Base-by-base conservation (phyloP, 129 eudicot genomes). In the Chrysanthemum seticuspe region DNA sequence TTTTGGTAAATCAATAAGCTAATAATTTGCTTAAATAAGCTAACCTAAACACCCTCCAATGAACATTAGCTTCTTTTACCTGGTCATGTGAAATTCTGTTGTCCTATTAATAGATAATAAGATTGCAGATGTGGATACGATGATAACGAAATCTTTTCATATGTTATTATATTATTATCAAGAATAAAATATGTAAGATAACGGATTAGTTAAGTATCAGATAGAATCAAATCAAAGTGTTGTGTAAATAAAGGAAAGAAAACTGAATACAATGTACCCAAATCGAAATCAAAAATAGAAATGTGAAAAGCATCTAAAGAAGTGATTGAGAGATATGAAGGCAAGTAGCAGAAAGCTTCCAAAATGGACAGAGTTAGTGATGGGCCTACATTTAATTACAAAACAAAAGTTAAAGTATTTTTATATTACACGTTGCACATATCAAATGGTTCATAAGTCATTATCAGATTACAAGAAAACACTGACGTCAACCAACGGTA, bases 371-470 rank as follows among this genome's bases (percentile, higher is more conserved):
- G 71, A 56, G 79, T 74, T 74, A 71, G 79, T 62, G 77, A 70
- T 13, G 80, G 78, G 74, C 74, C 77, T 76, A 75, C 69, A 19
- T 44, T 5, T 4, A 9, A 23, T 62, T 72, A 72, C 61, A 11
- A 56, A 21, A 67, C 47, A 65, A 12, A 25, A 16, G 47, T 2
- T 67, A 58, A 58, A 74, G 61, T 23, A 13, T 25, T 52, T 49
- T 25, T 23, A 50, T 4, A 70, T 49, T 56, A 47, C 31, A 71
- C 75, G 78, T 64, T 51, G 84, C 60, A 52, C 69, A 79, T 40
- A 72, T 78, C 83, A 36, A 86, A 96, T 82, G 76, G 97, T 86
- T 91, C 87, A 80, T 70, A 60, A 78, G 83, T 91, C 96, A 74
- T 81, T 72, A 56, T 91, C 97, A 74, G 73, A 71, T 71, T 78